Evolutionary conservation across 352 stramenopile genomes (phyloP).

Genomic region (Phytopythium cucurbitacearum): DNA sequence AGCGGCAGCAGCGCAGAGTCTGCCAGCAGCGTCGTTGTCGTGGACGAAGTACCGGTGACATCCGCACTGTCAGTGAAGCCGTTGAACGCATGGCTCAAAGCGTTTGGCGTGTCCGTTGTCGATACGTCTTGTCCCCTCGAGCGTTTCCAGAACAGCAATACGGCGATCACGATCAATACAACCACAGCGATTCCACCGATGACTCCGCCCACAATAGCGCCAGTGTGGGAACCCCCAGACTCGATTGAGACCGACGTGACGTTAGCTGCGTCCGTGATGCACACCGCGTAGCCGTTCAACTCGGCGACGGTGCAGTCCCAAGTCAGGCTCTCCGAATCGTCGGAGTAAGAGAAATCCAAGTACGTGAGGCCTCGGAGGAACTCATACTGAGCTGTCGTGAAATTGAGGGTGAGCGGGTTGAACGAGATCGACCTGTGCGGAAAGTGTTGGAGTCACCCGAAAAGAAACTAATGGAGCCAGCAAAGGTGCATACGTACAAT

Average conservation of each 20-base stretch:
- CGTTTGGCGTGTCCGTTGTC: background rate
- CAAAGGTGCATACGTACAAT: constrained; percentile 9
- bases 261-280: constrained; percentile 13
- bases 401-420: constrained; percentile 15
- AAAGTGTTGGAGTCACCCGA: background rate
- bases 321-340: constrained; percentile 4
- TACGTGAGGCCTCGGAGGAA: constrained; percentile 31
- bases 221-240: constrained; percentile 23
- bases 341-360: constrained; percentile 15
- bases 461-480: background rate
- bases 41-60: constrained; percentile 10
- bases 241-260: background rate
- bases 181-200: constrained; percentile 10
- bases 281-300: constrained; percentile 12
- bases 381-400: constrained; percentile 31
- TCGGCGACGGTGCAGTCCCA: constrained; percentile 7
- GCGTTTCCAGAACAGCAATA: constrained; percentile 23
- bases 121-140: constrained; percentile 11
- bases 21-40: constrained; percentile 15
- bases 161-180: constrained; percentile 9
- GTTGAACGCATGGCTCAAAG: constrained; percentile 1
- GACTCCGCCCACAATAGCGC: constrained; percentile 39
- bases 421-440: background rate
- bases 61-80: constrained; percentile 8
- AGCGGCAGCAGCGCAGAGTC: constrained; percentile 40